These are phyloP conservation scores for Trypanosoma mega DNA, from an alignment of 208 protist genomes.

Conservation along the genomic window DNA sequence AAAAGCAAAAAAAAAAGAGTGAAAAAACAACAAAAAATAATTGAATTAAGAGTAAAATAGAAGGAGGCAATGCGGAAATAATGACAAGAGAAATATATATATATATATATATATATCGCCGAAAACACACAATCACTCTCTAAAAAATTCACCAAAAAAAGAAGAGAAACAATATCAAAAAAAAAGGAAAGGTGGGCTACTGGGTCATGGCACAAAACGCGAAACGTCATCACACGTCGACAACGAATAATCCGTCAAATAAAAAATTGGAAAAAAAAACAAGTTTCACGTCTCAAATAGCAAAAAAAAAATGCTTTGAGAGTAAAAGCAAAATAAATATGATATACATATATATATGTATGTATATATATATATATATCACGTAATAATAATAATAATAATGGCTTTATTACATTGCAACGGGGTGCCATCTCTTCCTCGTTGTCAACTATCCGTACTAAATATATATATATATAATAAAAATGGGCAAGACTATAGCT, in stretches of 20 bases:
- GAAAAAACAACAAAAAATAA: slow-evolving; percentile 4
- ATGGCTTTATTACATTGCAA: not conserved
- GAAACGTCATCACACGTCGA: not conserved
- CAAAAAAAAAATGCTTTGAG: slow-evolving; percentile 9
- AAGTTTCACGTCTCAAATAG: not conserved
- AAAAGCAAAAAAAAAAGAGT: slow-evolving; percentile 19
- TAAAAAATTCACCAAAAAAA: no score
- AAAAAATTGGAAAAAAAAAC: not conserved
- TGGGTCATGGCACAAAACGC: not conserved
- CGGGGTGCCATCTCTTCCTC: not conserved
- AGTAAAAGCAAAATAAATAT: not conserved
- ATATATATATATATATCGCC: no score
- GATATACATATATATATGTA: slow-evolving; percentile 9
- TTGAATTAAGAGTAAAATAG: not conserved
- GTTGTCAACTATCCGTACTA: not conserved
- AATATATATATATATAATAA: no score
- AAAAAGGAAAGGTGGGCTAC: not conserved
- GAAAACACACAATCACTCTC: no score
- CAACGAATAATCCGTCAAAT: not conserved
- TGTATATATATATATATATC: slow-evolving; percentile 11
- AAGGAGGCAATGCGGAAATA: not conserved
- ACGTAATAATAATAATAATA: not conserved
- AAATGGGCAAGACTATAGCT: slow-evolving; percentile 50
- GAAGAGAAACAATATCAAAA: no score
- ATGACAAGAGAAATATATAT: not conserved